phyloP scores from a whole-genome alignment of 352 stramenopile genomes.

The Phytophthora ohioensis region DNA sequence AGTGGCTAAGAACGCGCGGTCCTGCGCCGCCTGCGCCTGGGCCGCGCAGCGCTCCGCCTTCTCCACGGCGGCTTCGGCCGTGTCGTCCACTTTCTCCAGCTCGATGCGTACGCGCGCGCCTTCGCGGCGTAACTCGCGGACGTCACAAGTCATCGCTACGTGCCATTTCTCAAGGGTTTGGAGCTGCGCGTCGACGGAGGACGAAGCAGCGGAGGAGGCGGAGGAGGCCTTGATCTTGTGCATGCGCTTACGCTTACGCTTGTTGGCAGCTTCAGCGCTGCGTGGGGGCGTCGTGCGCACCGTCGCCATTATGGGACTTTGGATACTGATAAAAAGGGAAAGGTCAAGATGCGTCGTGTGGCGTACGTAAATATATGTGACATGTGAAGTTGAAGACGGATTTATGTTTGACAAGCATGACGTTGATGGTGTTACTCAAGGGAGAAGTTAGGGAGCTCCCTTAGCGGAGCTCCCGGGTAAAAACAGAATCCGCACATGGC shows the following conservation, averaged over 20 bases:
- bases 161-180: conserved; percentile 49
- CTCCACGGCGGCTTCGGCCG: conserved; percentile 44
- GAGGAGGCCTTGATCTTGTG: conserved; percentile 8
- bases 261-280: conserved; percentile 24
- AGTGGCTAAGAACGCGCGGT: not conserved
- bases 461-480: no score
- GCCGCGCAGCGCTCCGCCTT: conserved; percentile 40
- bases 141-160: conserved; percentile 40
- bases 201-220: not conserved
- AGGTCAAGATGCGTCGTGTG: conserved; percentile 5
- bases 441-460: no score
- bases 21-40: conserved; percentile 23
- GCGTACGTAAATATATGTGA: conserved; percentile 30
- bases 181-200: conserved; percentile 23
- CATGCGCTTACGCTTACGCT: conserved; percentile 46
- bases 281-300: conserved; percentile 38
- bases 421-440: no score
- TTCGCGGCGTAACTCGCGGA: conserved; percentile 43
- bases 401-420: no score
- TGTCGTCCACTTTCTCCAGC: conserved; percentile 51
- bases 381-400: conserved; percentile 15
- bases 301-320: conserved; percentile 37
- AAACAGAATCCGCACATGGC: no score
- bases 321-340: conserved; percentile 20
- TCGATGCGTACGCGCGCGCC: conserved; percentile 49